A percentile compares a stretch with the other conserved stretches of the same genome.
These are phyloP conservation scores for Penicillium sp. DNA, from an alignment of 2,329 filamentous ascomycete genomes.

Conservation along the genomic window DNA sequence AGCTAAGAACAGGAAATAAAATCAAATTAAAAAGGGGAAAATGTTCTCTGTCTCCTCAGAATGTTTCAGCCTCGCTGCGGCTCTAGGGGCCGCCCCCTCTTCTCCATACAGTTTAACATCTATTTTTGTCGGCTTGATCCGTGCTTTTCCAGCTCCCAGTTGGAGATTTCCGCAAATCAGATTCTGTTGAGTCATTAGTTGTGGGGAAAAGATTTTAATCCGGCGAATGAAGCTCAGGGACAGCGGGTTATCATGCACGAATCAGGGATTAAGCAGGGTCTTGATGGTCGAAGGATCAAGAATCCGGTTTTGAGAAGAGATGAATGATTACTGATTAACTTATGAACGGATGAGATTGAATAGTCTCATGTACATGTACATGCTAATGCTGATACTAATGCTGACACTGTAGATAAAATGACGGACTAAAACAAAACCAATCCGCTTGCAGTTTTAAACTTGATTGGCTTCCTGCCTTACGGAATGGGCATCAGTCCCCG, in stretches of 20 bases:
- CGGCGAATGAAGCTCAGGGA: background rate
- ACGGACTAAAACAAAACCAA: too few relatives aligned
- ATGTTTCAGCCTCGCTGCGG: conserved; percentile 25
- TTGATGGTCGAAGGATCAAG: background rate
- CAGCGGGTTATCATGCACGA: background rate
- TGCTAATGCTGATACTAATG: too few relatives aligned
- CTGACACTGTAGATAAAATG: too few relatives aligned
- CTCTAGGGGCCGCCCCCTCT: conserved; percentile 13
- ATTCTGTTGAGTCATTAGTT: background rate
- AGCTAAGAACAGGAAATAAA: background rate
- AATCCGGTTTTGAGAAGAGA: background rate
- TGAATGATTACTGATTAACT: too few relatives aligned
- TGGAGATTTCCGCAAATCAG: background rate
- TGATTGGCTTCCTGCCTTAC: background rate
- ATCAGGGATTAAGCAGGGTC: background rate
- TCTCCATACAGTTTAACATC: background rate
- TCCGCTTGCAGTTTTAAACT: background rate
- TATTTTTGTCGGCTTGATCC: conserved; percentile 8
- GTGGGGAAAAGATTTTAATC: background rate
- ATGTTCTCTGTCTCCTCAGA: background rate
- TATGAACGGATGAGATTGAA: too few relatives aligned
- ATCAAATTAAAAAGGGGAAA: background rate
- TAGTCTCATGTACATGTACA: too few relatives aligned
- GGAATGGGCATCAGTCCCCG: background rate
- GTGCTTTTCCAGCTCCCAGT: background rate